phyloP scores from a whole-genome alignment of 106 monocot species.

The Platanthera zijinensis region DNA sequence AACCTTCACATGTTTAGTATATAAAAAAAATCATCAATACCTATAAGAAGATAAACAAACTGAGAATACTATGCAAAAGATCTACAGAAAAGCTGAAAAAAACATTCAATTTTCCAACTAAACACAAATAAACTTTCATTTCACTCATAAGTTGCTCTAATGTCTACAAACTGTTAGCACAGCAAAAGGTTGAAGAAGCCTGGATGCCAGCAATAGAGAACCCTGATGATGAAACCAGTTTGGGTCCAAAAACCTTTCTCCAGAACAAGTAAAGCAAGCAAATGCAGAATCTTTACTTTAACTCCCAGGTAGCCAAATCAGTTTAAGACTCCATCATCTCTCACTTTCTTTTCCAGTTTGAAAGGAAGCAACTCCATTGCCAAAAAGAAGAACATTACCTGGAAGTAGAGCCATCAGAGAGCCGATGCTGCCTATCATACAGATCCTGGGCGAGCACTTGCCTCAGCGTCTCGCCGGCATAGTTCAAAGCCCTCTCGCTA shows the following conservation, averaged over 20 bases:
- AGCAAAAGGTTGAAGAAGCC: background rate
- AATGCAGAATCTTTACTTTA: background rate
- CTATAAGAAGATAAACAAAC: background rate
- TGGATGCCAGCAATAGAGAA: background rate
- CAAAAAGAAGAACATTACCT: constrained; percentile 10
- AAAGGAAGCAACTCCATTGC: background rate
- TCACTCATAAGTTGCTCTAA: background rate
- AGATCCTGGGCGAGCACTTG: constrained; percentile 51
- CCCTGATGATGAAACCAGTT: background rate
- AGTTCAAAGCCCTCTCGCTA: constrained; percentile 32
- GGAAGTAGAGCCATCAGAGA: constrained; percentile 7
- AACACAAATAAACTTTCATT: constrained; percentile 2
- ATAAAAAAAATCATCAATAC: background rate
- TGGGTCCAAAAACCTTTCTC: background rate
- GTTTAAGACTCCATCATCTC: background rate
- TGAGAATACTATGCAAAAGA: constrained; percentile 1
- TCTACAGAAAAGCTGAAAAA: background rate
- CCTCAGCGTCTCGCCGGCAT: constrained; percentile 38
- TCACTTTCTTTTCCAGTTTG: background rate
- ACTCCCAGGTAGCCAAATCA: background rate
- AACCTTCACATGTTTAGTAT: background rate
- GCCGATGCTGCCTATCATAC: constrained; percentile 29
- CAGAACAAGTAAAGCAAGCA: background rate
- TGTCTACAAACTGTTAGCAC: background rate
- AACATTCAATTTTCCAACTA: background rate